These are phyloP conservation scores for Colletotrichum destructivum DNA, from an alignment of 2,329 filamentous ascomycete species.

Conservation along the genomic window DNA sequence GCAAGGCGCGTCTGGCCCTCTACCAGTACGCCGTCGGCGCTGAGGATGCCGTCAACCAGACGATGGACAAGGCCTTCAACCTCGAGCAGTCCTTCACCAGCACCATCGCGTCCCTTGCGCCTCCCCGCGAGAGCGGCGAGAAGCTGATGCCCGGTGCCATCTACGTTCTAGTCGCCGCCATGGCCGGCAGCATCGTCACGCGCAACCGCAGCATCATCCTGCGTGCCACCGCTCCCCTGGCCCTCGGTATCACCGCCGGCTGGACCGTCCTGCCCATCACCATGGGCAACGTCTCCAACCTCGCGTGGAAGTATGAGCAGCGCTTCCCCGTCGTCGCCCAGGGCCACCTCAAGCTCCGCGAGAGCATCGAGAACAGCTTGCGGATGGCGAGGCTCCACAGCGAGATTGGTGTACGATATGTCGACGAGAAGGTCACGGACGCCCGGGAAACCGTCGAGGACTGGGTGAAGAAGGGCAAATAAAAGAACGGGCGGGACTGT, in stretches of 20 bases:
- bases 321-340: slow-evolving; percentile 86
- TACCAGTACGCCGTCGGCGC: slow-evolving; percentile 81
- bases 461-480: slow-evolving; percentile 94
- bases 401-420: slow-evolving; percentile 77
- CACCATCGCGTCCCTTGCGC: slow-evolving; percentile 90
- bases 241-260: slow-evolving; percentile 85
- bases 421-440: slow-evolving; percentile 85
- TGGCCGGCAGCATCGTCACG: slow-evolving; percentile 93
- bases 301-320: slow-evolving; percentile 95
- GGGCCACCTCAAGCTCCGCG: slow-evolving; percentile 80
- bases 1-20: slow-evolving; percentile 83
- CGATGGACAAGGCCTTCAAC: slow-evolving; percentile 84
- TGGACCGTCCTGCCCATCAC: slow-evolving; percentile 91
- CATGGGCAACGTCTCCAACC: slow-evolving; percentile 87
- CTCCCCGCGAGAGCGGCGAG: slow-evolving; percentile 88
- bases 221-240: slow-evolving; percentile 81
- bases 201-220: slow-evolving; percentile 90
- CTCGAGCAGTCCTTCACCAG: slow-evolving; percentile 92
- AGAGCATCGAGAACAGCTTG: slow-evolving; percentile 78
- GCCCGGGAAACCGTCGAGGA: slow-evolving; percentile 85
- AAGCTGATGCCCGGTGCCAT: slow-evolving; percentile 89
- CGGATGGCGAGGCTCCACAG: slow-evolving; percentile 83
- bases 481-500: slow-evolving; percentile 50
- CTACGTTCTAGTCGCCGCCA: slow-evolving; percentile 93
- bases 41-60: slow-evolving; percentile 87